These are phyloP conservation scores for Lipomyces yamanashiensis DNA, from an alignment of 805 yeast genomes.

Conservation along the genomic window DNA sequence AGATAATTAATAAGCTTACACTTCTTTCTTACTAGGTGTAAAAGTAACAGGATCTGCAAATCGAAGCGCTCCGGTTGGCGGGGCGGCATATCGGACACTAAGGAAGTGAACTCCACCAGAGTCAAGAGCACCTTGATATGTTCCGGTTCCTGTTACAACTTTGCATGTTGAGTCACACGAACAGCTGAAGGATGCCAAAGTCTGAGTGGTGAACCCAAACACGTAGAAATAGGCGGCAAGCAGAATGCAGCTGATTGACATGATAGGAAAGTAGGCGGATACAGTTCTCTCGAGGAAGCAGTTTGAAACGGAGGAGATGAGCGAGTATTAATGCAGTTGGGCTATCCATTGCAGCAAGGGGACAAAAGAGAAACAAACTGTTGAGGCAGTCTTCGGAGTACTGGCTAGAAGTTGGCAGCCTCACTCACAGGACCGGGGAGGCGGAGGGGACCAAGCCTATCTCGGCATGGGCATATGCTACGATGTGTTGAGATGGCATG, in stretches of 20 bases:
- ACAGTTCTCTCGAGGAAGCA: too few relatives aligned
- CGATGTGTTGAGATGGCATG: too few relatives aligned
- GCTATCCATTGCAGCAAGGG: too few relatives aligned
- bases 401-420: too few relatives aligned
- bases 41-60: slow-evolving; percentile 31
- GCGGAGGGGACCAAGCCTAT: too few relatives aligned
- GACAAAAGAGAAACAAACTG: too few relatives aligned
- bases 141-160: slow-evolving; percentile 31
- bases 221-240: not conserved
- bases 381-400: too few relatives aligned
- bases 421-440: too few relatives aligned
- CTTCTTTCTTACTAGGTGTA: slow-evolving; percentile 2
- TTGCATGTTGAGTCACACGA: slow-evolving; percentile 23
- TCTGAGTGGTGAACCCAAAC: slow-evolving; percentile 9
- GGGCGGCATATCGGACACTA: slow-evolving; percentile 33
- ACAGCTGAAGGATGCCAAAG: slow-evolving; percentile 17
- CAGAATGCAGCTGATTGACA: slow-evolving; percentile 8
- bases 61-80: slow-evolving; percentile 29
- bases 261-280: not conserved
- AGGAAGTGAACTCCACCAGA: slow-evolving; percentile 25
- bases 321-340: not conserved
- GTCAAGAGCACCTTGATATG: slow-evolving; percentile 22
- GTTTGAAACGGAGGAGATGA: not conserved
- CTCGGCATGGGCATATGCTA: too few relatives aligned
- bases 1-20: slow-evolving; percentile 5